phyloP scores from a whole-genome alignment of 106 monocot genomes.

The Cymbidium sinense region DNA sequence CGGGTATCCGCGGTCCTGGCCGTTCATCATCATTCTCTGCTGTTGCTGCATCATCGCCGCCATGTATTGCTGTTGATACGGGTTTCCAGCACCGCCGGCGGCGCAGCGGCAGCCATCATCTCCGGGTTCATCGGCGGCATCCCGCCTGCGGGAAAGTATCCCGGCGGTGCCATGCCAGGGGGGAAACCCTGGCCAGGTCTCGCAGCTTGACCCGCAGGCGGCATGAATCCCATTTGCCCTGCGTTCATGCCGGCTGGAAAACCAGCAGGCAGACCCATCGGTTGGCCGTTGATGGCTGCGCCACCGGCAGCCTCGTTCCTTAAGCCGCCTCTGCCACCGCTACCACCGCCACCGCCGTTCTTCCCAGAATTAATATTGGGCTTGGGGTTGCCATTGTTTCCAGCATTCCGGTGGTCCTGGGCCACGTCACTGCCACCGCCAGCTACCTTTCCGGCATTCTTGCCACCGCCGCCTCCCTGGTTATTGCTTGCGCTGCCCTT shows the following conservation, averaged over 20 bases:
- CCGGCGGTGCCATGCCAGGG: slow-evolving; percentile 23
- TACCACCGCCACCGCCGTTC: not conserved
- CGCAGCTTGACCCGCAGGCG: slow-evolving; percentile 10
- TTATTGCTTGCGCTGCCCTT: slow-evolving; percentile 10
- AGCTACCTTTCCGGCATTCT: slow-evolving; percentile 1
- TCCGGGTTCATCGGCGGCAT: slow-evolving; percentile 12
- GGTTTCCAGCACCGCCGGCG: slow-evolving; percentile 6
- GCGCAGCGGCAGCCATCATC: slow-evolving; percentile 12
- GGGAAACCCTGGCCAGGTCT: slow-evolving; percentile 34
- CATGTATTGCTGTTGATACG: slow-evolving; percentile 41
- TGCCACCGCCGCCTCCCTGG: slow-evolving; percentile 1
- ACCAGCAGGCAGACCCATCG: not conserved
- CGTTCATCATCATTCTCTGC: slow-evolving; percentile 58
- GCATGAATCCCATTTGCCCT: slow-evolving; percentile 12
- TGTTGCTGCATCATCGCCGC: slow-evolving; percentile 23
- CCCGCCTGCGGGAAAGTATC: slow-evolving; percentile 20
- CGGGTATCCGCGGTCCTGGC: slow-evolving; percentile 21
- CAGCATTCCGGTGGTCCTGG: slow-evolving; percentile 11
- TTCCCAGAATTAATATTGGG: slow-evolving; percentile 8
- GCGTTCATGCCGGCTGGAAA: not conserved
- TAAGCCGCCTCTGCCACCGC: not conserved
- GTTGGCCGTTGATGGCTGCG: not conserved
- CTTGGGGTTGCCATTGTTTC: slow-evolving; percentile 7
- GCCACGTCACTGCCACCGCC: slow-evolving; percentile 9
- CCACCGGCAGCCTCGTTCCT: slow-evolving; percentile 1